These are phyloP conservation scores for Ustilago crameri DNA, from an alignment of 1,284 basidiomycete species.

Conservation along the genomic window DNA sequence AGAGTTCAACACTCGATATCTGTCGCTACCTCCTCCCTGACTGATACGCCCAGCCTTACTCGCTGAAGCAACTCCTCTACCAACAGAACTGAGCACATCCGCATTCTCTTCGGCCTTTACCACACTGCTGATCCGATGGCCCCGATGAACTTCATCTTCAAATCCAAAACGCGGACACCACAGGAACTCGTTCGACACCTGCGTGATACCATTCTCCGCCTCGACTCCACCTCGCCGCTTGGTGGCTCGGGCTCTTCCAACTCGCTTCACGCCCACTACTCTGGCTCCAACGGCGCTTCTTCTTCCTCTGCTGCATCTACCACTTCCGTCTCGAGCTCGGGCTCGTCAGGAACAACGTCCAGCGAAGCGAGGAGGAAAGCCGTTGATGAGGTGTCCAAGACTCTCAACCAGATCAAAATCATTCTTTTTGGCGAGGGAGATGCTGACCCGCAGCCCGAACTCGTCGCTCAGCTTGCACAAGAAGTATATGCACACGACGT, in stretches of 20 bases:
- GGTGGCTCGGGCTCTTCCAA: conserved; percentile 30
- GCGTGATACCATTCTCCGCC: conserved; percentile 55
- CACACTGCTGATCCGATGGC: too few relatives aligned
- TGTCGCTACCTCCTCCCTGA: too few relatives aligned
- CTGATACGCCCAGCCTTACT: neutral
- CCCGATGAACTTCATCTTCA: conserved; percentile 68
- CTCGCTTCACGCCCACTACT: conserved; percentile 24
- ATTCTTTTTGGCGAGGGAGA: conserved; percentile 84
- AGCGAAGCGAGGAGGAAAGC: conserved; percentile 72
- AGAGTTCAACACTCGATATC: too few relatives aligned
- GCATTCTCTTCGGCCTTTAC: neutral
- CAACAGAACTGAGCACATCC: neutral
- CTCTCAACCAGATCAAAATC: conserved; percentile 85
- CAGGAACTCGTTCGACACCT: conserved; percentile 61
- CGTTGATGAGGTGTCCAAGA: conserved; percentile 86
- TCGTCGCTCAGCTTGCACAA: conserved; percentile 81
- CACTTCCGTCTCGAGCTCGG: conserved; percentile 12
- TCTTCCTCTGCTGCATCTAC: conserved; percentile 19
- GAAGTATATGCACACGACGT: conserved; percentile 93
- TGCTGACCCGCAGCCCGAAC: conserved; percentile 77
- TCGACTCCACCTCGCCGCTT: conserved; percentile 45
- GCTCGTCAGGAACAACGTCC: conserved; percentile 14
- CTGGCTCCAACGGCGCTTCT: conserved; percentile 14
- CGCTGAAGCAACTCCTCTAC: neutral
- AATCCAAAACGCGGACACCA: conserved; percentile 61